A percentile compares a stretch with the other conserved stretches of the same genome.
Evolutionary conservation across 768 basidiomycete species (phyloP).

Genomic region (Trametes cinnabarina): DNA sequence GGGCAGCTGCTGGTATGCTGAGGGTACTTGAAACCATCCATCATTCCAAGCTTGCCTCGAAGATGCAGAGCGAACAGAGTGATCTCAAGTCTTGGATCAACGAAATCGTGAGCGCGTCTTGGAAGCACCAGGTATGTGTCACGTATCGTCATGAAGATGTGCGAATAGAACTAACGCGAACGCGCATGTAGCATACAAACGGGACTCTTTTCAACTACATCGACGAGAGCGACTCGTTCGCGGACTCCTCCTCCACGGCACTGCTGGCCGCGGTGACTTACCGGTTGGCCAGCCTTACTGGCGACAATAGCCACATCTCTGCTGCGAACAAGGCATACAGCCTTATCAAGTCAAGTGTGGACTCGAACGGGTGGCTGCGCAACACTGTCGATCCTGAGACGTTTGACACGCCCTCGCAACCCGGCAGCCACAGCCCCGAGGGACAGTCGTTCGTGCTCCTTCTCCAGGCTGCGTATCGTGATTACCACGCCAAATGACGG

Average conservation of each 20-base stretch:
- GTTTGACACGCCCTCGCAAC: slow-evolving; percentile 39
- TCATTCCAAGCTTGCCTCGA: slow-evolving; percentile 38
- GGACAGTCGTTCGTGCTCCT: slow-evolving; percentile 59
- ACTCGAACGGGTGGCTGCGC: slow-evolving; percentile 43
- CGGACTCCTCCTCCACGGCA: slow-evolving; percentile 55
- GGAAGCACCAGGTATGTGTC: slow-evolving; percentile 42
- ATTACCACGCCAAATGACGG: slow-evolving; percentile 3
- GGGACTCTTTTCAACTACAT: slow-evolving; percentile 55
- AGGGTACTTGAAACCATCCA: slow-evolving; percentile 56
- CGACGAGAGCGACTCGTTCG: slow-evolving; percentile 48
- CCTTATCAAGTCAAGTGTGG: slow-evolving; percentile 39
- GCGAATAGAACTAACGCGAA: too few species aligned
- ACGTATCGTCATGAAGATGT: neutral
- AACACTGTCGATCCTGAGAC: slow-evolving; percentile 50
- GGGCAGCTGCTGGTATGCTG: slow-evolving; percentile 70
- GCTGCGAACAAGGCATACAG: slow-evolving; percentile 41
- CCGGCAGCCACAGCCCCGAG: slow-evolving; percentile 49
- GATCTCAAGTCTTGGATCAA: slow-evolving; percentile 53
- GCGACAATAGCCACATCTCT: slow-evolving; percentile 36
- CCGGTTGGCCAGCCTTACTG: slow-evolving; percentile 46
- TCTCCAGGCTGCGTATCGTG: slow-evolving; percentile 45
- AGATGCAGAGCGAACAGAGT: slow-evolving; percentile 39
- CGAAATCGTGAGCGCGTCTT: slow-evolving; percentile 47
- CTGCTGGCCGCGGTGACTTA: slow-evolving; percentile 57
- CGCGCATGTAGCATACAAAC: slow-evolving; percentile 34